Evolutionary conservation across 2,329 filamentous ascomycete species (phyloP).

Genomic region (Stachybotrys echinatus): DNA sequence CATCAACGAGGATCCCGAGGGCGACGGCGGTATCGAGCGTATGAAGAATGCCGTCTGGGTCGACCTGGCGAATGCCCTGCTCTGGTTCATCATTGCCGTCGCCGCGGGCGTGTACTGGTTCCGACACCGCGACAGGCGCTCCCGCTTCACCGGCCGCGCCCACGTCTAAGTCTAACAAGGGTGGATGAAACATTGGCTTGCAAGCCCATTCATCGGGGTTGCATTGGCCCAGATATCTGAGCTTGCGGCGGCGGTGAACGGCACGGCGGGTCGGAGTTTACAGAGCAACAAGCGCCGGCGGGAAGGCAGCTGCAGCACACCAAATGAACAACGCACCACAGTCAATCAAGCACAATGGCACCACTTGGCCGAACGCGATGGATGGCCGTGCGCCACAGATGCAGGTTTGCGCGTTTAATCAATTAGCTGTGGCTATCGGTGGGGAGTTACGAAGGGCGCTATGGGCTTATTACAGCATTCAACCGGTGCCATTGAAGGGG

Average conservation of each 20-base stretch:
- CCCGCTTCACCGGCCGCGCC: slow-evolving; percentile 55
- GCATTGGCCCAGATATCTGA: too few species aligned
- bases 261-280: not conserved
- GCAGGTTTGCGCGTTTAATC: not conserved
- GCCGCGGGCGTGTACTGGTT: slow-evolving; percentile 56
- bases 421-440: not conserved
- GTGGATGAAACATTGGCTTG: not conserved
- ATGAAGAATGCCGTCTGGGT: slow-evolving; percentile 91
- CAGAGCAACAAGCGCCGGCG: not conserved
- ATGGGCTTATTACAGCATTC: not conserved
- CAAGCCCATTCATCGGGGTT: not conserved
- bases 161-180: slow-evolving; percentile 37
- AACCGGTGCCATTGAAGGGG: not conserved
- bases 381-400: not conserved
- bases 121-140: slow-evolving; percentile 44
- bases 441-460: not conserved
- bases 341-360: too few species aligned
- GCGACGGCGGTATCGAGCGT: slow-evolving; percentile 56
- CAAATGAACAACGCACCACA: too few species aligned
- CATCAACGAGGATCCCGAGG: slow-evolving; percentile 62
- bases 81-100: slow-evolving; percentile 66
- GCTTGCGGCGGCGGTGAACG: not conserved
- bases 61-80: slow-evolving; percentile 65
- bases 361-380: not conserved
- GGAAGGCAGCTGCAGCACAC: not conserved